Conservation (phyloP, 805 yeast species). For the Wickerhamiella sergipiensis region DNA sequence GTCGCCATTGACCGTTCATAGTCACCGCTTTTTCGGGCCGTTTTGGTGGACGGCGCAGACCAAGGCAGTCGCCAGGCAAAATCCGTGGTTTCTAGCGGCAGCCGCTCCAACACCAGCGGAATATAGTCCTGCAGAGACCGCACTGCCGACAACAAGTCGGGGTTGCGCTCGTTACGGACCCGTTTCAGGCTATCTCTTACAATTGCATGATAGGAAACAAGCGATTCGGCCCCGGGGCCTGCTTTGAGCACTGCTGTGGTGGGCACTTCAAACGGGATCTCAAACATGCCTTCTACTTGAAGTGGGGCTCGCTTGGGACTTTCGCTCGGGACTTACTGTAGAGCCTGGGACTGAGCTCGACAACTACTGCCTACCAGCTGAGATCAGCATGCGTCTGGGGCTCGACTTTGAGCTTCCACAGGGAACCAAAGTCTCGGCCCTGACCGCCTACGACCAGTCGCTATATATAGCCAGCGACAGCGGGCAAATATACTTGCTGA, state of each 20-base stretch:
- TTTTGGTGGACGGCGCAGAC: constrained; percentile 8
- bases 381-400: neutral
- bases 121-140: constrained; percentile 7
- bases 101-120: neutral
- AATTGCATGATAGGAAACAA: constrained; percentile 14
- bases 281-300: neutral
- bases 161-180: constrained; percentile 18
- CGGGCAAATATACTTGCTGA: neutral
- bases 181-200: constrained; percentile 20
- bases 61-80: constrained; percentile 10
- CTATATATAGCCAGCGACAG: neutral
- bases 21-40: constrained; percentile 10
- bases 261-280: constrained; percentile 18
- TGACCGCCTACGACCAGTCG: neutral
- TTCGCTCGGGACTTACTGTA: neutral
- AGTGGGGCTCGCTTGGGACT: too few relatives aligned
- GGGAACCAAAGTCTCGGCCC: neutral
- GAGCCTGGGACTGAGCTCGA: neutral
- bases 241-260: constrained; percentile 17
- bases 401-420: neutral
- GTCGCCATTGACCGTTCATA: constrained; percentile 17
- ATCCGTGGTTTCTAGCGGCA: neutral
- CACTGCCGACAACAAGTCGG: constrained; percentile 5
- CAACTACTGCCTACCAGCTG: too few relatives aligned
- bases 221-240: neutral